Conservation (phyloP, 2,329 filamentous ascomycete species). For the Ascochyta koolunga region DNA sequence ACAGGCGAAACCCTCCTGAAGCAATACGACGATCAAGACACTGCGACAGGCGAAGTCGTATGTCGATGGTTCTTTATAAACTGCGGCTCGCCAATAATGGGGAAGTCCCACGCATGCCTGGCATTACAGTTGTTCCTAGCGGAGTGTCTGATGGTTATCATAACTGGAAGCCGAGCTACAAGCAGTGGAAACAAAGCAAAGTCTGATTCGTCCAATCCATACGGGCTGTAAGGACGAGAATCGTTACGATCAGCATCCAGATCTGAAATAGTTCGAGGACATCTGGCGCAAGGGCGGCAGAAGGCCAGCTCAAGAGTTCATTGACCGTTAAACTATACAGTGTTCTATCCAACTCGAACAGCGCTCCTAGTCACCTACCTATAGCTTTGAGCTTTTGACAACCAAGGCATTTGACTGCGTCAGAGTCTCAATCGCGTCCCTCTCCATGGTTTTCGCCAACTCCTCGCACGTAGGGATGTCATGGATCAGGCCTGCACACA, state of each 20-base stretch:
- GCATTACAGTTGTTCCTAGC: conserved; percentile 7
- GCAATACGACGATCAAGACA: conserved; percentile 11
- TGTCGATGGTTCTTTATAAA: conserved; percentile 9
- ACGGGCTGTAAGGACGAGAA: not conserved
- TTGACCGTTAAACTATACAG: conserved; percentile 8
- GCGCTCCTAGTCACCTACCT: not conserved
- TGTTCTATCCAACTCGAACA: not conserved
- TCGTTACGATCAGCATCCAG: conserved; percentile 11
- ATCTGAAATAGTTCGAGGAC: conserved; percentile 11
- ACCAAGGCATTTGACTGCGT: conserved; percentile 27
- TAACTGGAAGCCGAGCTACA: conserved; percentile 12
- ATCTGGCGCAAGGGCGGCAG: conserved; percentile 6
- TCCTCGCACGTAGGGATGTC: conserved; percentile 54
- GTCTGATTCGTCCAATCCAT: conserved; percentile 11
- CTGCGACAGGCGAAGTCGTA: conserved; percentile 12
- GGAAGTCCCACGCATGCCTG: conserved; percentile 11
- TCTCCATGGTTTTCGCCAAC: conserved; percentile 36
- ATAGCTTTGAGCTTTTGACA: conserved; percentile 23
- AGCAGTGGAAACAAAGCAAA: conserved; percentile 15
- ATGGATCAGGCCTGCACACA: conserved; percentile 77
- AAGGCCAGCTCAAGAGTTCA: conserved; percentile 6
- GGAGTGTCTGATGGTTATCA: conserved; percentile 11
- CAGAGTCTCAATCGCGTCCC: conserved; percentile 33
- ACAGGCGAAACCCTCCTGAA: conserved; percentile 2
- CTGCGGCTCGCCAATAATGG: conserved; percentile 14